A percentile compares a stretch with the other conserved stretches of the same genome.
These are phyloP conservation scores for Curvularia sp. DNA, from an alignment of 2,329 filamentous ascomycete genomes.

Conservation along the genomic window DNA sequence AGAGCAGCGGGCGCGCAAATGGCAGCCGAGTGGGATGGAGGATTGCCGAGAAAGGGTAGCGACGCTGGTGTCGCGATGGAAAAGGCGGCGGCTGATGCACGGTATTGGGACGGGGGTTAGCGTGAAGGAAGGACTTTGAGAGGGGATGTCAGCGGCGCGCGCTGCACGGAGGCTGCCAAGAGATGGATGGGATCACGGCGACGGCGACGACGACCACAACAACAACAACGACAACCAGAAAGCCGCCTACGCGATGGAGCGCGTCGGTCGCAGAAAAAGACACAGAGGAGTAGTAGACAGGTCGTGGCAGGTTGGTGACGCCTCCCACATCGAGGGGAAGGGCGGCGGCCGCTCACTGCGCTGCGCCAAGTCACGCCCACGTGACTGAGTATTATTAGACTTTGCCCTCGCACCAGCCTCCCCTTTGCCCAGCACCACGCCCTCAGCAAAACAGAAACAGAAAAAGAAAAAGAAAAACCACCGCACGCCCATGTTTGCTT, in stretches of 20 bases:
- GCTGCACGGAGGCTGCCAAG: conserved; percentile 18
- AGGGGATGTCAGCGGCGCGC: conserved; percentile 19
- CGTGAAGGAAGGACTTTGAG: conserved; percentile 23
- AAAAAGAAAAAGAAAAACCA: too few species aligned
- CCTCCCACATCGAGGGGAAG: conserved; percentile 9
- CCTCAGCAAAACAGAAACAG: background rate
- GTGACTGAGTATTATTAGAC: conserved; percentile 24
- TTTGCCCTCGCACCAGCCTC: conserved; percentile 19
- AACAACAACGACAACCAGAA: background rate
- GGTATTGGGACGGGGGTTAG: conserved; percentile 22
- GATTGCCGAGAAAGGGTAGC: conserved; percentile 16
- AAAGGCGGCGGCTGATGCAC: conserved; percentile 29
- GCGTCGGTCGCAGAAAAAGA: conserved; percentile 8
- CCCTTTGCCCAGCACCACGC: conserved; percentile 3
- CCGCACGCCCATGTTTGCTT: conserved; percentile 6
- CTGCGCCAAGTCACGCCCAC: conserved; percentile 22
- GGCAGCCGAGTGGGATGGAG: conserved; percentile 11
- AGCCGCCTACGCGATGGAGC: conserved; percentile 11
- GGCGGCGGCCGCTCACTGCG: conserved; percentile 19
- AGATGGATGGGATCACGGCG: conserved; percentile 17
- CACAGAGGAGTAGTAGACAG: conserved; percentile 1
- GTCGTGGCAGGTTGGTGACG: conserved; percentile 13
- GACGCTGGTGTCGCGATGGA: conserved; percentile 22
- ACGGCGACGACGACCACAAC: conserved; percentile 21
- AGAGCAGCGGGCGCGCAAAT: conserved; percentile 17